Evolutionary conservation across 2,329 filamentous ascomycete genomes (phyloP).

Genomic region (Chalaropsis thielavioides): DNA sequence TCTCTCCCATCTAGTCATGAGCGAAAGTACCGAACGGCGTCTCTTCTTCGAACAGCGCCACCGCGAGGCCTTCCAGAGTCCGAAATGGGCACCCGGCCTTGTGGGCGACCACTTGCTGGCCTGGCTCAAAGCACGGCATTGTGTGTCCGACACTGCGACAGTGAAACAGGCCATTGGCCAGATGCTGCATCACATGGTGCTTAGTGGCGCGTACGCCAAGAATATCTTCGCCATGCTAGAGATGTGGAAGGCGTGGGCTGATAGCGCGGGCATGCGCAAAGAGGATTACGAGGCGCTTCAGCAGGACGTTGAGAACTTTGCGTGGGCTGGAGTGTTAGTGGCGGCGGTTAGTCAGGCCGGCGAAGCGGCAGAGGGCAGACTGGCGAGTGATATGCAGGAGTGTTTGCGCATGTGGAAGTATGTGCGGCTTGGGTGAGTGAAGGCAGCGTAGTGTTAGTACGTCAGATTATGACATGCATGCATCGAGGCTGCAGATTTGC

Average conservation of each 20-base stretch:
- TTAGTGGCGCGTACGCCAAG: slow-evolving; percentile 31
- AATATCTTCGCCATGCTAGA: slow-evolving; percentile 33
- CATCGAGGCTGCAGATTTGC: neutral
- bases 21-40: slow-evolving; percentile 29
- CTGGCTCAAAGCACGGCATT: slow-evolving; percentile 29
- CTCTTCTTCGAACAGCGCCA: slow-evolving; percentile 31
- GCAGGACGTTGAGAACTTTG: slow-evolving; percentile 31
- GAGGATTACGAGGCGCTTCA: slow-evolving; percentile 28
- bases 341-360: slow-evolving; percentile 34
- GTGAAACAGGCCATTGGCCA: slow-evolving; percentile 32
- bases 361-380: slow-evolving; percentile 32
- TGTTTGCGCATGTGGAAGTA: slow-evolving; percentile 39
- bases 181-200: slow-evolving; percentile 38
- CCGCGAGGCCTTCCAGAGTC: slow-evolving; percentile 38
- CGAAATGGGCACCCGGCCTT: slow-evolving; percentile 36
- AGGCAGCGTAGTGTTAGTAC: neutral
- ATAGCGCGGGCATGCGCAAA: slow-evolving; percentile 39
- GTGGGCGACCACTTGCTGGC: slow-evolving; percentile 32
- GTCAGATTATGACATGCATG: neutral
- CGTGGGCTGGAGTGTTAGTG: slow-evolving; percentile 34
- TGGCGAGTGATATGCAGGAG: slow-evolving; percentile 40
- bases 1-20: neutral
- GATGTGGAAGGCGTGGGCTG: slow-evolving; percentile 39
- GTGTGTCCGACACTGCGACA: slow-evolving; percentile 21
- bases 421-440: slow-evolving; percentile 33